phyloP scores from a whole-genome alignment of 2,329 filamentous ascomycete species.

The Aspergillus luchuensis region DNA sequence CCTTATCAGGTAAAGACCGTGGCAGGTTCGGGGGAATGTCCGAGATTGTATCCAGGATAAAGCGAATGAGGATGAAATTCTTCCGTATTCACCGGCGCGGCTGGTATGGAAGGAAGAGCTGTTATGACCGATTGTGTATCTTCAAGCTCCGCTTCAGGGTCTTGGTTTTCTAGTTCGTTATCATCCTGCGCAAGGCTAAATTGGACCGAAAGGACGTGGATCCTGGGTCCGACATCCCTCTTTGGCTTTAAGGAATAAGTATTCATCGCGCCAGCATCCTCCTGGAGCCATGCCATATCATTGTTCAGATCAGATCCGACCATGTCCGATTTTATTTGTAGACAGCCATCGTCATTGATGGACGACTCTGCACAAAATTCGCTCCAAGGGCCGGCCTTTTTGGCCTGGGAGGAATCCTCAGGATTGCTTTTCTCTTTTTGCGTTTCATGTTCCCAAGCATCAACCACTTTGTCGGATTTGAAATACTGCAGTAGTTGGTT shows the following conservation, averaged over 20 bases:
- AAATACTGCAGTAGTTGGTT: slow-evolving; percentile 36
- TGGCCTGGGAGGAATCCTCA: slow-evolving; percentile 17
- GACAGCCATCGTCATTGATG: slow-evolving; percentile 5
- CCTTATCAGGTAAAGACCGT: neutral
- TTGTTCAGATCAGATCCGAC: slow-evolving; percentile 21
- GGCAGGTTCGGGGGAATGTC: neutral
- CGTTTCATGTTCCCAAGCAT: slow-evolving; percentile 33
- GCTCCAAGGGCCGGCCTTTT: slow-evolving; percentile 32
- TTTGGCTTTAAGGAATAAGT: slow-evolving; percentile 36
- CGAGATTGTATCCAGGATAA: neutral
- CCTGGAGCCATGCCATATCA: slow-evolving; percentile 37
- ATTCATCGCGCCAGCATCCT: slow-evolving; percentile 28
- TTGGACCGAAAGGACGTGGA: slow-evolving; percentile 35
- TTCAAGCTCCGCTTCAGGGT: neutral
- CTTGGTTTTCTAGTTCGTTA: slow-evolving; percentile 6
- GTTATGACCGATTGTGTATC: slow-evolving; percentile 27
- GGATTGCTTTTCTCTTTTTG: slow-evolving; percentile 24
- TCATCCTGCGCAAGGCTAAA: slow-evolving; percentile 28
- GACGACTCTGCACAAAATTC: slow-evolving; percentile 35
- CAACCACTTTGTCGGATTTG: slow-evolving; percentile 37
- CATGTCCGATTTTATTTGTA: slow-evolving; percentile 12
- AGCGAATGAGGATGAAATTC: neutral
- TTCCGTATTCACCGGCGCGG: slow-evolving; percentile 11
- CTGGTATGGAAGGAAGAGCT: slow-evolving; percentile 29
- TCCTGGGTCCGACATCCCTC: slow-evolving; percentile 29